Percentiles rank a stretch among this genome's conserved stretches.
phyloP scores from a whole-genome alignment of 495 filamentous ascomycete species.

The Xylaria grammica region DNA sequence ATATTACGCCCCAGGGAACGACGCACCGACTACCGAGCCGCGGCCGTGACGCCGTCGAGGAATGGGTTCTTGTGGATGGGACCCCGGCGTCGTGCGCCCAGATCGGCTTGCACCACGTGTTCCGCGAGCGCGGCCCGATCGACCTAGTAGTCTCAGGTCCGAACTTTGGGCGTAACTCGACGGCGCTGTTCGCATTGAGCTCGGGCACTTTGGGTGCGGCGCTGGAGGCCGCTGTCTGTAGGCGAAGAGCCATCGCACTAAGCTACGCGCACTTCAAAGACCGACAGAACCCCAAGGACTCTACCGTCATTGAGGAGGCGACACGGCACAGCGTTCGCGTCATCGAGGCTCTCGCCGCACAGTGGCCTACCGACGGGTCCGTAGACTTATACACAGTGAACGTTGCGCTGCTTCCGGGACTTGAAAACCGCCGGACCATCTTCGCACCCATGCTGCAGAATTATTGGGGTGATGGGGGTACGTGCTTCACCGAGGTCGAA shows the following conservation, averaged over 20 bases:
- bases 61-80: constrained; percentile 91
- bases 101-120: constrained; percentile 88
- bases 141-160: constrained; percentile 90
- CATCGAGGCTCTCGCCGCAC: constrained; percentile 74
- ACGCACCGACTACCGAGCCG: constrained; percentile 50
- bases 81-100: constrained; percentile 89
- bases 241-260: constrained; percentile 76
- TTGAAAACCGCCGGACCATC: constrained; percentile 70
- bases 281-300: constrained; percentile 66
- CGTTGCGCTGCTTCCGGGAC: constrained; percentile 74
- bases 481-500: constrained; percentile 80
- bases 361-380: constrained; percentile 68
- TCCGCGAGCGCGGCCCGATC: constrained; percentile 74
- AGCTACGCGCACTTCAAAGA: constrained; percentile 85
- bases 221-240: constrained; percentile 88
- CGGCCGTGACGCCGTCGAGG: constrained; percentile 61
- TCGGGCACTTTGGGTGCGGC: constrained; percentile 91
- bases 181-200: constrained; percentile 86
- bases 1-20: constrained; percentile 30
- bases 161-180: constrained; percentile 95
- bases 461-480: constrained; percentile 74
- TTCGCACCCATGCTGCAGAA: constrained; percentile 89
- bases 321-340: constrained; percentile 70
- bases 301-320: constrained; percentile 75
- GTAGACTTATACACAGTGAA: constrained; percentile 89